Conservation (phyloP, 805 yeast genomes). For the Lipomyces yamanashiensis region DNA sequence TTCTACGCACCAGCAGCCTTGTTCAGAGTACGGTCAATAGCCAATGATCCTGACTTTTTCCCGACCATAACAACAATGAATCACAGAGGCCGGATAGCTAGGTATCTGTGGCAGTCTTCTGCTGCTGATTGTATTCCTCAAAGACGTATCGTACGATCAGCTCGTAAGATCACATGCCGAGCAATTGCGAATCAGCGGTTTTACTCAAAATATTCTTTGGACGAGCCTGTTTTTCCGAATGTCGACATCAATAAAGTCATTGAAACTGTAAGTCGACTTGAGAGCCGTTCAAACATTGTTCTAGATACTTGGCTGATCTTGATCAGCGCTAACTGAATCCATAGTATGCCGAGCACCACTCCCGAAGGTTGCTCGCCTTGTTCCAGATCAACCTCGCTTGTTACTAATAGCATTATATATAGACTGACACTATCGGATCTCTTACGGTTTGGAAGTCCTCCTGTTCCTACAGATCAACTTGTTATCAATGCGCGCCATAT, state of each 20-base stretch:
- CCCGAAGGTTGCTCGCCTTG: background rate
- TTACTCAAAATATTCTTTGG: slow-evolving; percentile 24
- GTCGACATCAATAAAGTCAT: slow-evolving; percentile 14
- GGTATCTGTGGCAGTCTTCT: no score
- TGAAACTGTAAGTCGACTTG: background rate
- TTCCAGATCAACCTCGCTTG: background rate
- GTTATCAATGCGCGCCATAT: slow-evolving; percentile 42
- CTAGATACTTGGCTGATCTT: background rate
- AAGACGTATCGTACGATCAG: background rate
- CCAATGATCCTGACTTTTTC: no score
- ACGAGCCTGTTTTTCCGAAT: slow-evolving; percentile 22
- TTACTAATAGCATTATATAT: background rate
- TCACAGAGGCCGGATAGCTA: no score
- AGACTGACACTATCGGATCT: slow-evolving; percentile 36
- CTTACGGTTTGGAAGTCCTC: slow-evolving; percentile 40
- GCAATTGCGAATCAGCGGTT: background rate
- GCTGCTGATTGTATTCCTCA: no score
- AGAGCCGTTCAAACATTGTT: background rate
- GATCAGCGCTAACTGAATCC: background rate
- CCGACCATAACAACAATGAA: no score
- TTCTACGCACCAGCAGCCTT: no score
- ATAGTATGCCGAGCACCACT: background rate
- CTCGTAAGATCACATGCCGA: background rate
- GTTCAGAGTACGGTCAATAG: no score
- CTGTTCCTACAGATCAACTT: slow-evolving; percentile 39